These are phyloP conservation scores for Chrysopogon serrulatus DNA, from an alignment of 176 grass and related monocot genomes.

Conservation along the genomic window DNA sequence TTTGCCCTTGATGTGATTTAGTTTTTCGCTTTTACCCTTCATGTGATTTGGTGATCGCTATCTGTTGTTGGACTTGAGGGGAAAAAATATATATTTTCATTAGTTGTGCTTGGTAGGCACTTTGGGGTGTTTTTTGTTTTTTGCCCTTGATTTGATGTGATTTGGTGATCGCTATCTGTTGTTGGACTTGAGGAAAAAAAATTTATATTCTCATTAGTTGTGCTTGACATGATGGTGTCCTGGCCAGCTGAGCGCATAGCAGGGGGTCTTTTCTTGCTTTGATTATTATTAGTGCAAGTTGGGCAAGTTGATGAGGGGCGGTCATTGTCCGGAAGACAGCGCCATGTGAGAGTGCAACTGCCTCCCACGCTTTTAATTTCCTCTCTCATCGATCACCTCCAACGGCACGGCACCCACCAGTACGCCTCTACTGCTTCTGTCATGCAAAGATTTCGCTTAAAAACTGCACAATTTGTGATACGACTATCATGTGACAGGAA, in stretches of 20 bases:
- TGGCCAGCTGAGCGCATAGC: background rate
- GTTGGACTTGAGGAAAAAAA: background rate
- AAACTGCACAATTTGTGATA: no score
- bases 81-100: background rate
- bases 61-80: background rate
- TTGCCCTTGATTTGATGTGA: background rate
- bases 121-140: background rate
- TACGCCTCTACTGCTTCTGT: background rate
- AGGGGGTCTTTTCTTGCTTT: conserved; percentile 22
- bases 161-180: background rate
- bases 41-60: background rate
- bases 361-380: conserved; percentile 6
- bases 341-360: conserved; percentile 34
- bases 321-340: conserved; percentile 31
- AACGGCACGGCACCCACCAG: background rate
- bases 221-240: background rate
- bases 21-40: background rate
- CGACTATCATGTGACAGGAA: no score
- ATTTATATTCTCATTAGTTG: background rate
- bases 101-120: background rate
- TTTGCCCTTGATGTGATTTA: background rate
- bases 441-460: background rate
- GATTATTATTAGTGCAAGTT: conserved; percentile 40
- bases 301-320: conserved; percentile 30
- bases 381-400: background rate